phyloP scores from a whole-genome alignment of 2,329 filamentous ascomycete genomes.

The Pseudogymnoascus sp. region DNA sequence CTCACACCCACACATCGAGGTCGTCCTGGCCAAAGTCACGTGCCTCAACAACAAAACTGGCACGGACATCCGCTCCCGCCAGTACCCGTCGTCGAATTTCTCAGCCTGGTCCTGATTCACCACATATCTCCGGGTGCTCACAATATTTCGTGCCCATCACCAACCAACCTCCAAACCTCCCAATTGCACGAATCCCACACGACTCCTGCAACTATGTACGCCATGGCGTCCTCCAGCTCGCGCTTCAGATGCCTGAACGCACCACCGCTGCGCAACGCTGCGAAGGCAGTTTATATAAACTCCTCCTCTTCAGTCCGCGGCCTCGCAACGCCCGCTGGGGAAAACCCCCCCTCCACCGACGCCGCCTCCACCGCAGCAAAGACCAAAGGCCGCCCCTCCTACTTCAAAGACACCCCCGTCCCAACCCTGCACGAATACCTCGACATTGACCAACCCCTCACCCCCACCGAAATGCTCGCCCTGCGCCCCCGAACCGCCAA shows the following conservation, averaged over 20 bases:
- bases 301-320: not conserved
- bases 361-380: conserved; percentile 10
- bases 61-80: not conserved
- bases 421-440: conserved; percentile 53
- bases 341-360: not conserved
- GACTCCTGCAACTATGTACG: not conserved
- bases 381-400: conserved; percentile 25
- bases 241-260: conserved; percentile 24
- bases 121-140: not conserved
- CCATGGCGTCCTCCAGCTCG: conserved; percentile 21
- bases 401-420: conserved; percentile 33
- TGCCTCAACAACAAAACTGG: not conserved
- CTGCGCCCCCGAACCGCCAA: conserved; percentile 48
- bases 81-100: not conserved
- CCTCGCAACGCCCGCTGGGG: conserved; percentile 18
- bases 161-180: not conserved
- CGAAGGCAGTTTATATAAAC: conserved; percentile 16
- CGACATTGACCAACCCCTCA: conserved; percentile 34
- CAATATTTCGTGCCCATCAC: not conserved
- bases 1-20: not conserved
- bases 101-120: not conserved
- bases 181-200: not conserved
- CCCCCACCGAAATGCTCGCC: conserved; percentile 47
- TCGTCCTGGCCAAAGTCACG: not conserved
- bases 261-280: conserved; percentile 20